phyloP scores from a whole-genome alignment of 1,139 yeast species.

The Magnusiomyces suaveolens region DNA sequence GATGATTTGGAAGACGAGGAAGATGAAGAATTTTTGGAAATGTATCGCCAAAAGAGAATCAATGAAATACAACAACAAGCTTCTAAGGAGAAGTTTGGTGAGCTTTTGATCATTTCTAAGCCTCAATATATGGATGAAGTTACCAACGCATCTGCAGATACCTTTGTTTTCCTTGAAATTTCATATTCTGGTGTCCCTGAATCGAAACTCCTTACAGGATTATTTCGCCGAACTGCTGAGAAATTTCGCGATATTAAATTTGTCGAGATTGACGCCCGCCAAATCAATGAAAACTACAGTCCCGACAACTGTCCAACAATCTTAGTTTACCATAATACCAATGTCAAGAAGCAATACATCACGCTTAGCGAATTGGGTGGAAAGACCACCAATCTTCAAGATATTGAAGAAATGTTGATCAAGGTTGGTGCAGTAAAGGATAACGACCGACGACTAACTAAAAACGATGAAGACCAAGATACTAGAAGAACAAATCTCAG shows the following conservation, averaged over 20 bases:
- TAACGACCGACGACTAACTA: slow-evolving; percentile 54
- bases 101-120: slow-evolving; percentile 65
- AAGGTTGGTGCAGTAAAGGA: slow-evolving; percentile 53
- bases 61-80: slow-evolving; percentile 57
- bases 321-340: slow-evolving; percentile 63
- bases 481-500: slow-evolving; percentile 2
- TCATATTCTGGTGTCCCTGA: slow-evolving; percentile 62
- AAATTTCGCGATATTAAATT: slow-evolving; percentile 61
- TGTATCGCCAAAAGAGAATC: slow-evolving; percentile 67
- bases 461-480: slow-evolving; percentile 50
- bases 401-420: slow-evolving; percentile 62
- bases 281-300: slow-evolving; percentile 90
- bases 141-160: slow-evolving; percentile 57
- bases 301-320: slow-evolving; percentile 85
- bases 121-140: slow-evolving; percentile 83
- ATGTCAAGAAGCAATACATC: slow-evolving; percentile 67
- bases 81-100: slow-evolving; percentile 60
- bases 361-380: slow-evolving; percentile 82
- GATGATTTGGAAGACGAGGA: slow-evolving; percentile 69
- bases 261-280: slow-evolving; percentile 77
- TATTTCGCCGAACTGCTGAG: slow-evolving; percentile 38
- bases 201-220: slow-evolving; percentile 54
- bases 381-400: slow-evolving; percentile 55
- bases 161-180: slow-evolving; percentile 67
- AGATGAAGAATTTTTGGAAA: slow-evolving; percentile 63